phyloP scores from a whole-genome alignment of 2,329 filamentous ascomycete genomes.

The Colletotrichum melonis region DNA sequence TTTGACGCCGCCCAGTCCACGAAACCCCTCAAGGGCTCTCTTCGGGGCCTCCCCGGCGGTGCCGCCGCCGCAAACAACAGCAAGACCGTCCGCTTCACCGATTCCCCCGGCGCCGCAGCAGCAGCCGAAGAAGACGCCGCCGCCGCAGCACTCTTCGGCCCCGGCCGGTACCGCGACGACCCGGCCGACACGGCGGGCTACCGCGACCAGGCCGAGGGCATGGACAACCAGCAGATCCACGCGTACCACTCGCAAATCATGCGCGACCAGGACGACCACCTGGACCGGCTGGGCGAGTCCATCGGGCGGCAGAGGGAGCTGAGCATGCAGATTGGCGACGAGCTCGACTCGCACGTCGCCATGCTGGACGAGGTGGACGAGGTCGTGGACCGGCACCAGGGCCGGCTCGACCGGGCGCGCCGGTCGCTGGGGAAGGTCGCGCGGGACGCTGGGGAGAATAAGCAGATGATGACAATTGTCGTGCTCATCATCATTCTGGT shows the following conservation, averaged over 20 bases:
- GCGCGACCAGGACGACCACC: conserved; percentile 89
- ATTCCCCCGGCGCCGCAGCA: conserved; percentile 60
- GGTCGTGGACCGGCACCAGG: conserved; percentile 83
- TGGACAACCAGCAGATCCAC: conserved; percentile 89
- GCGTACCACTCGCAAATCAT: conserved; percentile 84
- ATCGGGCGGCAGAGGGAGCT: conserved; percentile 92
- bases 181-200: conserved; percentile 68
- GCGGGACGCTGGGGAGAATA: conserved; percentile 82
- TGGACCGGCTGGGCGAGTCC: conserved; percentile 87
- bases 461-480: conserved; percentile 86
- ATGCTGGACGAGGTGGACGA: conserved; percentile 91
- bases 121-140: conserved; percentile 54
- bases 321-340: conserved; percentile 95
- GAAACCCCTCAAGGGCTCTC: conserved; percentile 38
- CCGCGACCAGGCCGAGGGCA: conserved; percentile 65
- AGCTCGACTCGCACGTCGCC: conserved; percentile 89
- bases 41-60: conserved; percentile 47
- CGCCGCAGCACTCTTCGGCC: conserved; percentile 57
- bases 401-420: conserved; percentile 79
- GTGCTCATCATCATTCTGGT: conserved; percentile 85
- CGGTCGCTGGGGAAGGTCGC: conserved; percentile 78
- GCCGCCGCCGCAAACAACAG: conserved; percentile 51
- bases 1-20: conserved; percentile 71
- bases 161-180: conserved; percentile 74
- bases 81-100: conserved; percentile 90